Conservation (phyloP, 257 asterid genomes). For the Linderniella brevidens region DNA sequence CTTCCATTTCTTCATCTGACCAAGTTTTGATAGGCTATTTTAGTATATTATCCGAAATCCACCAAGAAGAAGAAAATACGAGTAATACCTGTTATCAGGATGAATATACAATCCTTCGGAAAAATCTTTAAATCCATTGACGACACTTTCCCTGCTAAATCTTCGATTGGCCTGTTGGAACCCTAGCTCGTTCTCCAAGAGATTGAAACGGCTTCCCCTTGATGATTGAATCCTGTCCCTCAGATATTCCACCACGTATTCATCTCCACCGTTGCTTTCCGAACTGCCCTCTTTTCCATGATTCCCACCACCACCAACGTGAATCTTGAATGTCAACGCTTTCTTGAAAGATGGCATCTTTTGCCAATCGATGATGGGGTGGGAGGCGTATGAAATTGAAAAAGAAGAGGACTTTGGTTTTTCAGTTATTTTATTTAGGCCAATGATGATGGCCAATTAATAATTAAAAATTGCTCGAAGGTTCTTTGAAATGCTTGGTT, state of each 20-base stretch:
- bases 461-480: no score
- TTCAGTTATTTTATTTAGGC: no score
- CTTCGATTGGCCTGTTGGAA: slow-evolving; percentile 11
- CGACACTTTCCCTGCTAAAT: slow-evolving; percentile 35
- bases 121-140: slow-evolving; percentile 44
- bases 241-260: slow-evolving; percentile 4
- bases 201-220: slow-evolving; percentile 4
- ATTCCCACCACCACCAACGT: neutral
- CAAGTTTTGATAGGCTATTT: no score
- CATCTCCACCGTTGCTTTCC: neutral
- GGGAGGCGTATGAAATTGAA: no score
- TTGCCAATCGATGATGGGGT: no score
- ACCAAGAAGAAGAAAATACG: neutral
- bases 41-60: no score
- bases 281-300: neutral
- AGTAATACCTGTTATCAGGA: slow-evolving; percentile 46
- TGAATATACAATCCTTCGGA: slow-evolving; percentile 35
- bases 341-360: no score
- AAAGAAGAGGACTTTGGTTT: no score
- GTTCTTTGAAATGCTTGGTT: no score
- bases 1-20: no score
- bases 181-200: slow-evolving; percentile 9
- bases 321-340: neutral
- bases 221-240: slow-evolving; percentile 5
- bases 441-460: no score